Conservation (phyloP, 73 alveolate genomes). For the Uronychia setigera region DNA sequence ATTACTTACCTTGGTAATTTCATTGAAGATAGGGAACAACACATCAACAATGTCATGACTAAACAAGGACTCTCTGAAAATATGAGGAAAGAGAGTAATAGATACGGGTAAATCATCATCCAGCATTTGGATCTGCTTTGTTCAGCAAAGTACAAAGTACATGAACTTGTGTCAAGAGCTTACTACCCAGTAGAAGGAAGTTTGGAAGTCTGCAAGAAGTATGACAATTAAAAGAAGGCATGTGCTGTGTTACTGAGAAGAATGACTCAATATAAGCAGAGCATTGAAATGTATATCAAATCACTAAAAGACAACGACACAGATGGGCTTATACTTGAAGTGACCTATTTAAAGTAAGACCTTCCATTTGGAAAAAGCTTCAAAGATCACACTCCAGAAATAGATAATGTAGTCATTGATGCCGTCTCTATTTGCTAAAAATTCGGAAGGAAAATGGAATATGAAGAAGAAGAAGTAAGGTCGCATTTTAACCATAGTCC, state of each 20-base stretch:
- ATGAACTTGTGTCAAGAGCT: constrained; percentile 26
- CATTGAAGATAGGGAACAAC: constrained; percentile 16
- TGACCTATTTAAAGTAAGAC: background rate
- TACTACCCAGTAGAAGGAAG: constrained; percentile 56
- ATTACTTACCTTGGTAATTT: constrained; percentile 9
- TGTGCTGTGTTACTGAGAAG: constrained; percentile 44
- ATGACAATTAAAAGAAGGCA: constrained; percentile 24
- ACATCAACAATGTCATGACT: constrained; percentile 6
- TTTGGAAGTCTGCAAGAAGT: constrained; percentile 6
- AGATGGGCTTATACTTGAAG: constrained; percentile 11
- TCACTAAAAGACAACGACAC: constrained; percentile 24
- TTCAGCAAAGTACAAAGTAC: background rate
- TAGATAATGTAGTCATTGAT: constrained; percentile 14
- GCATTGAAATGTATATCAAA: constrained; percentile 31
- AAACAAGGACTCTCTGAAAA: background rate
- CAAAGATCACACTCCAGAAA: constrained; percentile 7
- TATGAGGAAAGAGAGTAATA: constrained; percentile 15
- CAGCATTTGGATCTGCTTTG: background rate
- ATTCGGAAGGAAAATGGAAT: constrained; percentile 34
- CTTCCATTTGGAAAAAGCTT: background rate
- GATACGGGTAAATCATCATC: constrained; percentile 11
- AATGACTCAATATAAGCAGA: constrained; percentile 16
- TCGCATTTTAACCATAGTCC: background rate
- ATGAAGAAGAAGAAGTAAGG: constrained; percentile 25
- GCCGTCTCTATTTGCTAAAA: constrained; percentile 35